Percentiles rank a stretch among this genome's conserved stretches.
Evolutionary conservation across 352 stramenopile species (phyloP).

Genomic region (Hyaloperonospora arabidopsidis): DNA sequence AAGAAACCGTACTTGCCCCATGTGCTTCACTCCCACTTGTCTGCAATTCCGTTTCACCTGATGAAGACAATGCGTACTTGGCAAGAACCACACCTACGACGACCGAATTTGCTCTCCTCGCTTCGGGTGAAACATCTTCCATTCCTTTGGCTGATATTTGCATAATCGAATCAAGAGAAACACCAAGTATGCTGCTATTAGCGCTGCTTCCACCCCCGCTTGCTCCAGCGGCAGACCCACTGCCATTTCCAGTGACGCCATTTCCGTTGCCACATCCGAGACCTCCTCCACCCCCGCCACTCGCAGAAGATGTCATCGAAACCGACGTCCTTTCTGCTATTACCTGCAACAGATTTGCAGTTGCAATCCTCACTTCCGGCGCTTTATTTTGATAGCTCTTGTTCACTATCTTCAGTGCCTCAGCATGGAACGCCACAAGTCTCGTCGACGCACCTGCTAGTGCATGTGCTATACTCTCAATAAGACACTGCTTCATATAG

Average conservation of each 20-base stretch:
- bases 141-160: constrained; percentile 66
- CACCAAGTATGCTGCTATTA: constrained; percentile 12
- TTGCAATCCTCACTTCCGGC: constrained; percentile 58
- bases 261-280: constrained; percentile 17
- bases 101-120: constrained; percentile 48
- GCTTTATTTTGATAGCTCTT: constrained; percentile 72
- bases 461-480: constrained; percentile 58
- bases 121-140: constrained; percentile 61
- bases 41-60: constrained; percentile 41
- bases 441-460: constrained; percentile 37
- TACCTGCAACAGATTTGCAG: constrained; percentile 53
- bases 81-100: constrained; percentile 72
- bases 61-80: constrained; percentile 52
- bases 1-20: constrained; percentile 7
- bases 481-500: constrained; percentile 70
- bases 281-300: constrained; percentile 10
- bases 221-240: constrained; percentile 8
- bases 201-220: constrained; percentile 18
- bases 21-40: constrained; percentile 8
- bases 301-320: constrained; percentile 9
- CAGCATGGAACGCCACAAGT: constrained; percentile 40
- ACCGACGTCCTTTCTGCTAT: constrained; percentile 46
- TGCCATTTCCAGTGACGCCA: constrained; percentile 13
- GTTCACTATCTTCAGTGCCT: constrained; percentile 65
- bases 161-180: constrained; percentile 66